Percentiles rank a stretch among this genome's conserved stretches.
Conservation (phyloP, 164 flowering plant genomes). For the Piper longum region DNA sequence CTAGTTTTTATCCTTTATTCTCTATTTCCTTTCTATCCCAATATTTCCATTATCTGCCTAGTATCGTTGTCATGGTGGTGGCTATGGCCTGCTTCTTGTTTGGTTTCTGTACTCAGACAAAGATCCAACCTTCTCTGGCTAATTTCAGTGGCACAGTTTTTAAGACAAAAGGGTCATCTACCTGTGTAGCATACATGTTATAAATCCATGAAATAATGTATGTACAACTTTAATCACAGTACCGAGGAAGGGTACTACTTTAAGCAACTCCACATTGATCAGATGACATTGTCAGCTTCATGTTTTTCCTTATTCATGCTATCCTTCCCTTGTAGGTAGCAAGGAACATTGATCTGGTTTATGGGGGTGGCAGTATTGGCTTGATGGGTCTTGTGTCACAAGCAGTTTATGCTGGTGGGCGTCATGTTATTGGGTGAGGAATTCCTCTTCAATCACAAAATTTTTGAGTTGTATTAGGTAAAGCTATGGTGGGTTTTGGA, state of each 20-base stretch:
- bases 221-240: background rate
- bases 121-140: background rate
- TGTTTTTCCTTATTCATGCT: background rate
- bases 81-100: background rate
- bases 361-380: slow-evolving; percentile 95
- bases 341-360: slow-evolving; percentile 88
- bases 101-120: background rate
- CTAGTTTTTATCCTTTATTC: no score
- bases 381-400: slow-evolving; percentile 92
- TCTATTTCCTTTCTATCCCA: no score
- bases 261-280: background rate
- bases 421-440: slow-evolving; percentile 76
- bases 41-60: background rate
- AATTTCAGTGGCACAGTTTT: background rate
- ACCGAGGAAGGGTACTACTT: background rate
- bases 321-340: slow-evolving; percentile 36
- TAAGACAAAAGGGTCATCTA: background rate
- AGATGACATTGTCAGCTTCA: background rate
- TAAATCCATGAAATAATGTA: no score
- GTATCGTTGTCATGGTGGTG: background rate
- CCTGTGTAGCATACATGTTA: no score
- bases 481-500: no score
- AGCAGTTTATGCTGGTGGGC: slow-evolving; percentile 83
- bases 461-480: no score
- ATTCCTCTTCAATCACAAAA: background rate